Base-by-base conservation (phyloP, 805 yeast species). In the Kodamaea laetipori region DNA sequence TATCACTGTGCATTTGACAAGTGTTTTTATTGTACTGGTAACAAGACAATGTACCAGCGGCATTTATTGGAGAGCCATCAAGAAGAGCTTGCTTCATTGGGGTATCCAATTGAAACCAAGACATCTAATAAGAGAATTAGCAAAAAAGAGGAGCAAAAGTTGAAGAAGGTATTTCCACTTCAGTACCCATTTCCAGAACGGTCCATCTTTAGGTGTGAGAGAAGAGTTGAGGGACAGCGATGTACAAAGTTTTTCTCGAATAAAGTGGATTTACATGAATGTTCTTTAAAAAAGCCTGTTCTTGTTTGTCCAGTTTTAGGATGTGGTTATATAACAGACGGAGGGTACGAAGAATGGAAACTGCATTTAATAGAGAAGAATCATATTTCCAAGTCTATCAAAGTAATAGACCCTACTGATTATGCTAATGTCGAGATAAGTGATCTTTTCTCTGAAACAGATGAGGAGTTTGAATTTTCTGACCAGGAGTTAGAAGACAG, bases 221-320 rank as follows among this genome's bases (percentile, higher is more conserved):
- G 19, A 28, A 11, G n/a, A 4, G 28, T 41, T 9, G 13, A 26
- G 10, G 39, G 1, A 43, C 56, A 16, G 61, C 67, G 37, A 11
- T 58, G 65, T 31, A 35, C 45, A 27, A 50, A 46, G 28, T 39
- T 45, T 24, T 58, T 60, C 41, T 35, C 57, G 1, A 40, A 49
- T 12, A 34, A 33, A 4, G 28, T 44, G 6, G 61, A 58, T n/a
- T 45, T 57, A 6, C 33, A 25, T 6, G 21, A 47, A 5, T 69
- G 74, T 43, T 63, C 72, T 2, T 7, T 43, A 4, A 57, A 55
- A 45, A 54, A 50, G 18, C 73, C 67, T 45, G 67, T 66, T 2
- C 54, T 63, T 36, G 44, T 58, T 4, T 69, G 75, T 47, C 73
- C 75, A 2, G 45, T 69, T 13, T 48, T 69, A 24, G 75, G 75